Evolutionary conservation across 139 green algal genomes (phyloP).

Genomic region (Yamagishiella unicocca): DNA sequence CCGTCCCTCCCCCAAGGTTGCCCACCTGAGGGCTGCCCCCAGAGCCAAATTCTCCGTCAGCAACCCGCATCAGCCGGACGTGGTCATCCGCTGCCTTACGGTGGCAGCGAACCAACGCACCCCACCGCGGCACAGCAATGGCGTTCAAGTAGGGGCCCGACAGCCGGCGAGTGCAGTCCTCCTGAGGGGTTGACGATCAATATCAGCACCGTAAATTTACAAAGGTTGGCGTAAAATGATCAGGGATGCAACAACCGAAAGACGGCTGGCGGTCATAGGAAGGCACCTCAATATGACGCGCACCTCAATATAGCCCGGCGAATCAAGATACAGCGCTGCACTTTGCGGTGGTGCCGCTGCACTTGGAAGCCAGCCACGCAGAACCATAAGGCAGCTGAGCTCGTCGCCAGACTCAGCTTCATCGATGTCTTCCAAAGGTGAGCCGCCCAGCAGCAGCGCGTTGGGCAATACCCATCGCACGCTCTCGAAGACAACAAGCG

Average conservation of each 20-base stretch:
- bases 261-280: no score
- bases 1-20: no score
- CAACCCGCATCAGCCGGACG: constrained; percentile 54
- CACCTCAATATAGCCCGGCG: constrained; percentile 12
- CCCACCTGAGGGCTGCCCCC: neutral
- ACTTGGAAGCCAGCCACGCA: neutral
- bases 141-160: constrained; percentile 54
- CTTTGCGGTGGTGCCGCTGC: neutral
- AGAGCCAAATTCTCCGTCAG: neutral
- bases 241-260: no score
- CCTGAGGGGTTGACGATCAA: no score
- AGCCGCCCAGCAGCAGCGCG: constrained; percentile 4
- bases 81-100: constrained; percentile 71
- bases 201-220: no score
- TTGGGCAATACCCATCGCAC: constrained; percentile 8
- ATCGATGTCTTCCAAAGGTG: neutral
- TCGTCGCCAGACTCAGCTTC: constrained; percentile 8
- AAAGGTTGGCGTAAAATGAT: no score
- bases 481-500: constrained; percentile 22
- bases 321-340: neutral
- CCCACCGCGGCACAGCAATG: constrained; percentile 52
- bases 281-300: no score
- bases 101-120: constrained; percentile 56
- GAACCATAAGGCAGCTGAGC: constrained; percentile 34
- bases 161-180: constrained; percentile 26